Percentiles rank a stretch among this genome's conserved stretches.
Conservation (phyloP, 805 yeast species). For the Kodamaea neixiangensis region DNA sequence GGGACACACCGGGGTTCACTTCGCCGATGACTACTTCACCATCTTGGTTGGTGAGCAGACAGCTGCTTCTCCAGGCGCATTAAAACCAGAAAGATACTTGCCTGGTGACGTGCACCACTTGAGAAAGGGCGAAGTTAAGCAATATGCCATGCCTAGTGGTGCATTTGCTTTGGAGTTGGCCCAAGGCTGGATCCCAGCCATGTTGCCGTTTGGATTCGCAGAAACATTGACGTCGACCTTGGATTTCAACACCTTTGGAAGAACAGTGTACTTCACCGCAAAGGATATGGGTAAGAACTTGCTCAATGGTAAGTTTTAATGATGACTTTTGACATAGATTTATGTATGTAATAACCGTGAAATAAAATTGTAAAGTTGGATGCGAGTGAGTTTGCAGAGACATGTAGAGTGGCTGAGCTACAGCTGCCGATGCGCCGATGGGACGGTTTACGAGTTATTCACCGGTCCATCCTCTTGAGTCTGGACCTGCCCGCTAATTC, state of each 20-base stretch:
- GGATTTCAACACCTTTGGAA: conserved; percentile 66
- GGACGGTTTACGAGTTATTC: too few species aligned
- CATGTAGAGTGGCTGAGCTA: too few species aligned
- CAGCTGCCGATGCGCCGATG: too few species aligned
- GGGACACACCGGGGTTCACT: conserved; percentile 95
- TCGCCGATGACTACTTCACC: conserved; percentile 96
- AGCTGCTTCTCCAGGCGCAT: conserved; percentile 68
- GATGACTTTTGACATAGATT: not conserved
- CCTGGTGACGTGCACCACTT: conserved; percentile 91
- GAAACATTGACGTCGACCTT: conserved; percentile 79
- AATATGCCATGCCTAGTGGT: conserved; percentile 81
- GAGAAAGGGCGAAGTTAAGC: conserved; percentile 71
- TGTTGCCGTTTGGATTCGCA: conserved; percentile 94
- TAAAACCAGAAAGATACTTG: conserved; percentile 65
- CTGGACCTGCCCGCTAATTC: not conserved
- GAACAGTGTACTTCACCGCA: conserved; percentile 76
- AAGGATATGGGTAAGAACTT: conserved; percentile 74
- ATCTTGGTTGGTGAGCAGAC: conserved; percentile 77
- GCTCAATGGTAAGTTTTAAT: conserved; percentile 54
- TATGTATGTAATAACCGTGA: not conserved
- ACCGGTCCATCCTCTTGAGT: too few species aligned
- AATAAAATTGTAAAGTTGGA: not conserved
- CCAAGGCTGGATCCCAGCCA: conserved; percentile 98
- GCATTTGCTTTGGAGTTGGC: conserved; percentile 92
- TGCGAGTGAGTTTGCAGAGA: too few species aligned